Evolutionary conservation across 2,329 filamentous ascomycete species (phyloP), one percentile per base, ranked within the genome.

Genomic region (Xylaria sp.): DNA sequence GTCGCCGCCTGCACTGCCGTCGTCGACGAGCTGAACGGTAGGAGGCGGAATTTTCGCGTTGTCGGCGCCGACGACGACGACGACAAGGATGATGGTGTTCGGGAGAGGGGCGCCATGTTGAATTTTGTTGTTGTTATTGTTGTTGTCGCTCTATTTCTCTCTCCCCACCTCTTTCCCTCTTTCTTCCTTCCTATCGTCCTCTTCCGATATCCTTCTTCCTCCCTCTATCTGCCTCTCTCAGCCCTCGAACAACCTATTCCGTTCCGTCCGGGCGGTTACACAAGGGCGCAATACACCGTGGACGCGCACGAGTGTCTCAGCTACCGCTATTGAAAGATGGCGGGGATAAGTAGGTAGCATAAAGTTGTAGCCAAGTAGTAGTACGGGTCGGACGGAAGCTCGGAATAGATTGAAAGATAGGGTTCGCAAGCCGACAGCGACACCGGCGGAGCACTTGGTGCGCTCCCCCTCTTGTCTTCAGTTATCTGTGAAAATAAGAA

Each of bases 1-100:
- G 92, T 92, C 66, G 87, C 79, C n/a, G 88, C 89, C 76, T 91
- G 89, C 23, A 87, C 78, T 4, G 84, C 81, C 13, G 89, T 90
- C n/a, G 87, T 88, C 53, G 86, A 84, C 25, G 84, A 79, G 70
- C 87, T 84, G 80, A 91, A 91, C 32, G 89, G 89, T 62, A 89
- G 81, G 69, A 83, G 79, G 65, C 83, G 84, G 32, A 66, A 69
- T 23, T 40, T 53, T 32, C 59, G 42, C 16, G 37, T 35, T 10
- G 32, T 6, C 32, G 6, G 32, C 32, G 32, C 8, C 32, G 29
- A 29, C 29, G 29, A 29, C 29, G 32, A 35, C 32, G 32, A 32
- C 6, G 29, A 35, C 32, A n/a, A n/a, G n/a, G n/a, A n/a, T n/a
- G 32, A 37, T 37, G 60, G 47, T 23, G 23, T 53, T 21, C 65